Conservation (phyloP, 768 basidiomycete genomes). For the Hygrophoropsis aurantiaca region DNA sequence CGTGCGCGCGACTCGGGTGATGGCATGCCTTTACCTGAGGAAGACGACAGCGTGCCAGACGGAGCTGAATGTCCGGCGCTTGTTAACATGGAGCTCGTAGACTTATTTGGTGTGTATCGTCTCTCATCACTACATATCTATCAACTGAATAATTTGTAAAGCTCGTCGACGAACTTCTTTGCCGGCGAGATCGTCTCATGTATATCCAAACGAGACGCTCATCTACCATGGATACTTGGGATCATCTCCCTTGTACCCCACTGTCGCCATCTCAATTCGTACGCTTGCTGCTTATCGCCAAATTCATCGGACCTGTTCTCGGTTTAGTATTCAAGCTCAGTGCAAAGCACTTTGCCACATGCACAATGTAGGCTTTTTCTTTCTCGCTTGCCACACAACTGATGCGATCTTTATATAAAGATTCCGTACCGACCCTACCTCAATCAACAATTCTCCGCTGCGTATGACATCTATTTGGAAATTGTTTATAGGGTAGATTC, state of each 20-base stretch:
- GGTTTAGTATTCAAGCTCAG: not conserved
- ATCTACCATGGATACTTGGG: conserved; percentile 20
- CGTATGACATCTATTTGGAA: conserved; percentile 10
- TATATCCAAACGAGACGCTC: not conserved
- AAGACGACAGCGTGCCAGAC: no score
- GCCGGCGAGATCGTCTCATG: not conserved
- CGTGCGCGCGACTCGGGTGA: not conserved
- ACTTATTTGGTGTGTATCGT: not conserved
- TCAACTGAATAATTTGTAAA: no score
- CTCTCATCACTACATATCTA: not conserved
- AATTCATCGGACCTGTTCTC: not conserved
- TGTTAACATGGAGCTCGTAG: not conserved
- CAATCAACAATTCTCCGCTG: not conserved
- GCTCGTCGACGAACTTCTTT: no score
- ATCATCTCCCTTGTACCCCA: conserved; percentile 13
- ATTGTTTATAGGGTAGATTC: conserved; percentile 6
- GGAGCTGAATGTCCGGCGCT: not conserved
- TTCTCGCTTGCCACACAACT: not conserved
- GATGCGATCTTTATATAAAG: not conserved
- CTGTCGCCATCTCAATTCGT: no score
- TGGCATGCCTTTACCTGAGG: not conserved
- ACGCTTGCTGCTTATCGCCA: not conserved
- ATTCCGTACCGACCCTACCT: conserved; percentile 5
- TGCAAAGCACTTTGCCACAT: not conserved
- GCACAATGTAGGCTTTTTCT: not conserved